Evolutionary conservation across 352 stramenopile species (phyloP).

Genomic region (Peronospora tabacina): DNA sequence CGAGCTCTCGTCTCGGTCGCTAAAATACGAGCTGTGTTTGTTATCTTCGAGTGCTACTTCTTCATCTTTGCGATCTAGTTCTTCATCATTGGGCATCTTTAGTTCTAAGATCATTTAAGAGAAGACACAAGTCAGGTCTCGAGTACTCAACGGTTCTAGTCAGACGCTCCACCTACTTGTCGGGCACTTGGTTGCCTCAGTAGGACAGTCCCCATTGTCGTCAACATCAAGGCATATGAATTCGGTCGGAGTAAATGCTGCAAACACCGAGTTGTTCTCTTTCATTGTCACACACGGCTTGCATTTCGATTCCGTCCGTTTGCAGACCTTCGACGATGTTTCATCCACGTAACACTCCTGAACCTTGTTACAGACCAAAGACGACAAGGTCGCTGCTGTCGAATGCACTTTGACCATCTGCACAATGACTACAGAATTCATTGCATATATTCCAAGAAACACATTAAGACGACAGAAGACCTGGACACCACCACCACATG

Average conservation of each 20-base stretch:
- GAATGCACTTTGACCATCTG: conserved; percentile 19
- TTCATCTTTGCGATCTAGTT: background rate
- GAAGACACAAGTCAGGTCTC: conserved; percentile 1
- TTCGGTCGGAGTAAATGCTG: conserved; percentile 21
- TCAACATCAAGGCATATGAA: conserved; percentile 43
- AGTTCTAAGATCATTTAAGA: conserved; percentile 8
- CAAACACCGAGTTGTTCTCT: conserved; percentile 20
- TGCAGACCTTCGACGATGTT: conserved; percentile 35
- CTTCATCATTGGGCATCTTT: conserved; percentile 2
- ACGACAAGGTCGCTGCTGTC: conserved; percentile 2
- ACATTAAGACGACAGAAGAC: background rate
- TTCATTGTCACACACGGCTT: conserved; percentile 35
- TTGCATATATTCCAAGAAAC: background rate
- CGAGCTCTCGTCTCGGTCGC: background rate
- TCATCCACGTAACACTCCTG: conserved; percentile 45
- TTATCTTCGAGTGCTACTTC: background rate
- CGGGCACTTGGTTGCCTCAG: conserved; percentile 32
- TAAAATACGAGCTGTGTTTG: too few relatives aligned
- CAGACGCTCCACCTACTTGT: conserved; percentile 21
- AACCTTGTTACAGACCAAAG: conserved; percentile 28
- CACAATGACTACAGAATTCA: conserved; percentile 12
- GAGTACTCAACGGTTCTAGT: background rate
- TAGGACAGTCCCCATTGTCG: conserved; percentile 32
- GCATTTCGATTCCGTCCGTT: conserved; percentile 37
- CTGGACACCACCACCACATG: background rate